phyloP scores from a whole-genome alignment of 2,329 filamentous ascomycete species.

The Xylariaceae sp. region DNA sequence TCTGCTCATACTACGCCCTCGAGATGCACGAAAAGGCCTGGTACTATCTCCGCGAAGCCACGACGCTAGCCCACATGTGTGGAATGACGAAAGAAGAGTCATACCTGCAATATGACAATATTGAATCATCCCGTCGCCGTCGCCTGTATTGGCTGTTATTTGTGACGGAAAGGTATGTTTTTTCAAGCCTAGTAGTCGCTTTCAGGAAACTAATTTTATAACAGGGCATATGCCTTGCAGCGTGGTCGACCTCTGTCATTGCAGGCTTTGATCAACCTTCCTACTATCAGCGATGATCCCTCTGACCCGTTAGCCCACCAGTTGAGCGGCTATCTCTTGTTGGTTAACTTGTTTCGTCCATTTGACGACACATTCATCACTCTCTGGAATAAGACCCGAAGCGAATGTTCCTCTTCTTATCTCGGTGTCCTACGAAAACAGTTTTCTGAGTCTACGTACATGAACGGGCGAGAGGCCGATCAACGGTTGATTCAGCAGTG shows the following conservation, averaged over 20 bases:
- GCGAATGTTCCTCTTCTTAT: constrained; percentile 63
- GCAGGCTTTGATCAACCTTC: constrained; percentile 71
- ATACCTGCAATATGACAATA: constrained; percentile 64
- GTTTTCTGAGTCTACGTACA: constrained; percentile 60
- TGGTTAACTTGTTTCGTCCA: constrained; percentile 68
- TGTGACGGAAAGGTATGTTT: constrained; percentile 69
- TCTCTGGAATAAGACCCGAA: constrained; percentile 70
- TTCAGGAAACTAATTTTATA: constrained; percentile 18
- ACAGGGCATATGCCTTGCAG: constrained; percentile 73
- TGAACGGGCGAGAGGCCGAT: constrained; percentile 61
- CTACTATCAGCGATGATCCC: constrained; percentile 66
- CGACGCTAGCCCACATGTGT: constrained; percentile 69
- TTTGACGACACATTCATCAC: constrained; percentile 71
- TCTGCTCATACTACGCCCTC: constrained; percentile 73
- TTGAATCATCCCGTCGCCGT: constrained; percentile 68
- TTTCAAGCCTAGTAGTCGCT: neutral
- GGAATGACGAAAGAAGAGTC: constrained; percentile 68
- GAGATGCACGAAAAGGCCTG: constrained; percentile 79
- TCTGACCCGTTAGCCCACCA: constrained; percentile 61
- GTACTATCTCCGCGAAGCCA: constrained; percentile 80
- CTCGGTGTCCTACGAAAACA: constrained; percentile 67
- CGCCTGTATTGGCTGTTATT: constrained; percentile 78
- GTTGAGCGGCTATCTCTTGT: constrained; percentile 62
- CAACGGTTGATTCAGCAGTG: constrained; percentile 67
- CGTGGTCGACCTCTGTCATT: constrained; percentile 73